Base-by-base conservation (phyloP, 2,329 filamentous ascomycete genomes). In the Phyllosticta citrichinensis region DNA sequence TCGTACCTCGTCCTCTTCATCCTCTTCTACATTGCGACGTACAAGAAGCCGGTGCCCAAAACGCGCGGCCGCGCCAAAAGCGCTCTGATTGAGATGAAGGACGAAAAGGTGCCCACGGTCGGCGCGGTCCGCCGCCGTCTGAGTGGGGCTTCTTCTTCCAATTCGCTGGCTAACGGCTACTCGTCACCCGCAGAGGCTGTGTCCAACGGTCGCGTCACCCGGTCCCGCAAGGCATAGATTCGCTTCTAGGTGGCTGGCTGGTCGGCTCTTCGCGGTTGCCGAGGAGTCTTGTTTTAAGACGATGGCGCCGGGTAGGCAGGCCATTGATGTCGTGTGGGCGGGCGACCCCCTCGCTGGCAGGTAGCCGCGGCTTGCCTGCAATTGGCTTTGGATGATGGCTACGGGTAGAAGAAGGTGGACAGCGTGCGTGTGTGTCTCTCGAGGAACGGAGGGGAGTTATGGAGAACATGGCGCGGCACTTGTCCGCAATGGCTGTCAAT, bases 1-100 rank as follows among this genome's bases (percentile, higher is more conserved):
- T 96, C 91, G 33, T 99, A 97, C 84, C 85, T 99, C 63, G 83
- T 97, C 65, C 89, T 99, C 67, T 99, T 99, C 86, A 96, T 99
- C 79, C 93, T 88, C 57, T 99, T 99, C 87, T 99, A 97, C 83
- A 83, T 96, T 68, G 91, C 91, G 66, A 99, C 93, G 64, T 99
- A 99, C 81, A 89, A 87, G 80, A 92, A 91, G 81, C 86, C 87
- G 64, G 84, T 85, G 75, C 84, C 84, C 73, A 93, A 91, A 81
- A 77, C 77, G 63, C 74, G 84, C 82, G 81, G 83, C 69, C 91
- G 87, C 68, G 89, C 89, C 70, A 92, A 89, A 76, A 94, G 93
- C 81, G 85, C 86, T 62, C 78, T 94, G 57, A 89, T 93, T 68
- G 91, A 95, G 74, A 91, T 92, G 79, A 88, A 89, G 73, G 83